These are phyloP conservation scores for Ustilago vetiveriae DNA, from an alignment of 1,284 basidiomycete genomes.

Conservation along the genomic window DNA sequence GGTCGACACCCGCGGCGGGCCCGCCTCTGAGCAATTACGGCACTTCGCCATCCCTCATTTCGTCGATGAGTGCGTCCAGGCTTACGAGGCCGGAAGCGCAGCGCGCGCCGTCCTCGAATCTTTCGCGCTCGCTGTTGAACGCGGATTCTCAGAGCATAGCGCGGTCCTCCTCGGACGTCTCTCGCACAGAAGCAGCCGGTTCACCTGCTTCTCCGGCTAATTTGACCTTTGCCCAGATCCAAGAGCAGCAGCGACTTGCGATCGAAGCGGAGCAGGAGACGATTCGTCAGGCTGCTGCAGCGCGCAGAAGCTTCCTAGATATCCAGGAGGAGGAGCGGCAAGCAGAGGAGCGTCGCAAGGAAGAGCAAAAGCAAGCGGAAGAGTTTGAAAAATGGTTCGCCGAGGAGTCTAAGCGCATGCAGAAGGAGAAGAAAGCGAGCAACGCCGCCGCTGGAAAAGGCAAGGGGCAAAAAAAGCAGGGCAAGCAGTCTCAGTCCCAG, in stretches of 20 bases:
- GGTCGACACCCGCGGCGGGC: conserved; percentile 26
- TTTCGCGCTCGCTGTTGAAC: conserved; percentile 13
- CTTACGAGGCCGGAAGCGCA: conserved; percentile 10
- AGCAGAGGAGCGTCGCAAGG: conserved; percentile 48
- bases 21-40: conserved; percentile 15
- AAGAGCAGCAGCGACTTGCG: conserved; percentile 57
- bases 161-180: conserved; percentile 6
- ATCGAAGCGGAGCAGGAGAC: conserved; percentile 33
- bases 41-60: conserved; percentile 16
- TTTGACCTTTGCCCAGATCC: conserved; percentile 59
- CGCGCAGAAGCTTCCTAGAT: conserved; percentile 55
- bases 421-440: conserved; percentile 34
- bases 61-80: not conserved
- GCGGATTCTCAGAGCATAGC: conserved; percentile 2
- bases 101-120: conserved; percentile 19
- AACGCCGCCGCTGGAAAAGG: conserved; percentile 19
- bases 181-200: conserved; percentile 5
- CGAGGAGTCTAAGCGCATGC: conserved; percentile 59
- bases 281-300: conserved; percentile 30
- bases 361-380: conserved; percentile 54
- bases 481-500: conserved; percentile 3
- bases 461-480: conserved; percentile 24
- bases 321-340: conserved; percentile 59
- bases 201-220: conserved; percentile 21
- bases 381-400: conserved; percentile 66